Conservation (phyloP, 164 flowering plant species). For the Macadamia integrifolia region DNA sequence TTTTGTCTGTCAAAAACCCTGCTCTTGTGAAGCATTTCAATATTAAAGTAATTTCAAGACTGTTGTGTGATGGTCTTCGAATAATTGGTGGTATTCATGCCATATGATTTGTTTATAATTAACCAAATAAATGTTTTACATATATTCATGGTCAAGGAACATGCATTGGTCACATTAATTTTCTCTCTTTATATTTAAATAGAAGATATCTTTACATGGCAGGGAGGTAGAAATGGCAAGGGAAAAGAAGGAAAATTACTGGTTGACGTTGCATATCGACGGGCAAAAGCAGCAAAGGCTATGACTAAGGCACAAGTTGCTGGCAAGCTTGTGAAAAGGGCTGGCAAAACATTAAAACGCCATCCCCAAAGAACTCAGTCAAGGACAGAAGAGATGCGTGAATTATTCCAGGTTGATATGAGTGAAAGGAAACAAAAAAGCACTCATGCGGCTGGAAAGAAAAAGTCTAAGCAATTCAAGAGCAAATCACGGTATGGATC, state of each 20-base stretch:
- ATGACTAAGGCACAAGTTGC: constrained; percentile 54
- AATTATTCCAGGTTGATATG: constrained; percentile 81
- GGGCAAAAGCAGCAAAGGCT: constrained; percentile 83
- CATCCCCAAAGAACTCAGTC: constrained; percentile 36
- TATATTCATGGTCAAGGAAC: too few species aligned
- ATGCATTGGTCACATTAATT: too few species aligned
- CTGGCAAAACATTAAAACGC: constrained; percentile 32
- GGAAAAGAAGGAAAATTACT: constrained; percentile 57
- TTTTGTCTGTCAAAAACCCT: background rate
- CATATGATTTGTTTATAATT: too few species aligned
- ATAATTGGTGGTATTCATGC: too few species aligned
- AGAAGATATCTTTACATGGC: constrained; percentile 6
- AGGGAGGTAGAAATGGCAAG: constrained; percentile 40
- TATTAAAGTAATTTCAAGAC: background rate
- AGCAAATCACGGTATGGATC: constrained; percentile 83
- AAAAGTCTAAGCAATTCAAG: constrained; percentile 63
- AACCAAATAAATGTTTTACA: too few species aligned
- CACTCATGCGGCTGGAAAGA: constrained; percentile 31
- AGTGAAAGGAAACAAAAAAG: constrained; percentile 48
- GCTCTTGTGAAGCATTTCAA: background rate
- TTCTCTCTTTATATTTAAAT: too few species aligned
- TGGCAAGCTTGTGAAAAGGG: constrained; percentile 46
- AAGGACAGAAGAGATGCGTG: constrained; percentile 70
- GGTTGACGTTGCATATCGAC: constrained; percentile 67
- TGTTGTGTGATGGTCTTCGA: too few species aligned